These are phyloP conservation scores for Boletales sp. DNA, from an alignment of 768 basidiomycete species.

Conservation along the genomic window DNA sequence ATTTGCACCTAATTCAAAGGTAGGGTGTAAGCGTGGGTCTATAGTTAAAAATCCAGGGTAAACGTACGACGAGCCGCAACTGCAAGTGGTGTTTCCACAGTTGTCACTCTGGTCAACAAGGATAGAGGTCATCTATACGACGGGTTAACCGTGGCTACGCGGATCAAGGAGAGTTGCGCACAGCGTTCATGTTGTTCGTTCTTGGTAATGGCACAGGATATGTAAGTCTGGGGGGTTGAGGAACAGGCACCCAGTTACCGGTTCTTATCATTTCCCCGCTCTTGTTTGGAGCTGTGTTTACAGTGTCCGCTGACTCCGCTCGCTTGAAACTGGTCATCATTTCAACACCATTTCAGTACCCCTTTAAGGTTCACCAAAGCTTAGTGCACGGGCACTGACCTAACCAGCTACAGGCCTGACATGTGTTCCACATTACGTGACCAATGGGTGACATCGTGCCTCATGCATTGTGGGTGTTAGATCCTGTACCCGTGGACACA, in stretches of 20 bases:
- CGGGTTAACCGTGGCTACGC: background rate
- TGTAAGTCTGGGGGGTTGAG: background rate
- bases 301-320: too few relatives aligned
- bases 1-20: background rate
- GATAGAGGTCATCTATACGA: background rate
- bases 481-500: too few relatives aligned
- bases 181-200: background rate
- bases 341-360: too few relatives aligned
- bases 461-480: too few relatives aligned
- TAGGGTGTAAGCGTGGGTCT: background rate
- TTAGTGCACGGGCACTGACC: too few relatives aligned
- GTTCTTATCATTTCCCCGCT: too few relatives aligned
- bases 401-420: too few relatives aligned
- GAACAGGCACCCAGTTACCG: background rate
- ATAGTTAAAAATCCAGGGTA: background rate
- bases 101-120: background rate
- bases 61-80: background rate
- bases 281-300: too few relatives aligned
- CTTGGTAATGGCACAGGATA: background rate
- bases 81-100: background rate
- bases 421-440: too few relatives aligned
- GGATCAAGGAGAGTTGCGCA: background rate
- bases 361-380: too few relatives aligned
- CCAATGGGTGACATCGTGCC: too few relatives aligned
- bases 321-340: too few relatives aligned